These are phyloP conservation scores for Aspergillus hortae DNA, from an alignment of 2,329 filamentous ascomycete genomes.

Conservation along the genomic window DNA sequence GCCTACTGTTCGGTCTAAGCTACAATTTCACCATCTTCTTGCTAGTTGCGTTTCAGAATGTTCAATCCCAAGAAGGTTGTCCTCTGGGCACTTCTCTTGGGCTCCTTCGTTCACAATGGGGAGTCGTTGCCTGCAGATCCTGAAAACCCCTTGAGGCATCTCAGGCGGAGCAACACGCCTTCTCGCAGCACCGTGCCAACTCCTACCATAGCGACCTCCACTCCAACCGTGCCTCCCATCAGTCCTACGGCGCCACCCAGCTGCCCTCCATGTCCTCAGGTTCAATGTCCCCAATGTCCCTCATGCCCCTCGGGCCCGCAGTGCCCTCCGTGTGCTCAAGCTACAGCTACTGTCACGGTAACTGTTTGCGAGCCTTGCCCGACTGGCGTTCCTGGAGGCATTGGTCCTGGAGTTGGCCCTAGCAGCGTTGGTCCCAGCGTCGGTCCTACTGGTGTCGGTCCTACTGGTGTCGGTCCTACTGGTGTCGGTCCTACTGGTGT, in stretches of 20 bases:
- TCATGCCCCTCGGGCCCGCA: not conserved
- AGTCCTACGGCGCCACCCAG: not conserved
- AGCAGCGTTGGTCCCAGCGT: slow-evolving; percentile 1
- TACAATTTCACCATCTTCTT: not conserved
- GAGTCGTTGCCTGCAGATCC: not conserved
- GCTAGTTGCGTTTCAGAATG: not conserved
- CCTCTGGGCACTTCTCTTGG: not conserved
- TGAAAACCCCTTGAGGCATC: not conserved
- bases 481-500: not conserved
- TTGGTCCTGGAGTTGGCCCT: slow-evolving; percentile 2
- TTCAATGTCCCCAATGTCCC: not conserved
- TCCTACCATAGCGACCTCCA: not conserved
- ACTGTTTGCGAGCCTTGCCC: slow-evolving; percentile 9
- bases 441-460: not conserved
- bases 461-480: not conserved
- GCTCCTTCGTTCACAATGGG: not conserved
- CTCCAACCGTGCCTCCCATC: not conserved
- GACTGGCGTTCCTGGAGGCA: slow-evolving; percentile 3
- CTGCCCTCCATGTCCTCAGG: not conserved
- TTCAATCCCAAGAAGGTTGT: not conserved
- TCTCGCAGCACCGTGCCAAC: not conserved
- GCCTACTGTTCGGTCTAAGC: not conserved
- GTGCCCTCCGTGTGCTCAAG: not conserved
- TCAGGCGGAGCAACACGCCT: not conserved
- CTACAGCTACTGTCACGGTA: not conserved